phyloP scores from a whole-genome alignment of 2,329 filamentous ascomycete genomes.

The Exophiala oligosperma region DNA sequence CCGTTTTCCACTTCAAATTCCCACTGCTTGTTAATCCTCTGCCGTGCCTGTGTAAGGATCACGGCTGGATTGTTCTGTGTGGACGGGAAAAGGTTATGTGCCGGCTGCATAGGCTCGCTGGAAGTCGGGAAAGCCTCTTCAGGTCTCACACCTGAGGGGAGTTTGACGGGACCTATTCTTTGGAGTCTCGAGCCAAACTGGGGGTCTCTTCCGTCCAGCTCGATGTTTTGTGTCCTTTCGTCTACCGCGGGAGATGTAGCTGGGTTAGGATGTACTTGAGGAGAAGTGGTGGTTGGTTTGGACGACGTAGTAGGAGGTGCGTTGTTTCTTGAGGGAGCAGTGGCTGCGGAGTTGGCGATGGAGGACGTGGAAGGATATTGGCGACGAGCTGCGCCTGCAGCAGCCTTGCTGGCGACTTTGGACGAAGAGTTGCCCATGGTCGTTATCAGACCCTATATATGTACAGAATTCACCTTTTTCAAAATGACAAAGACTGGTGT shows the following conservation, averaged over 20 bases:
- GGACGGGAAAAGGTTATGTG: conserved; percentile 39
- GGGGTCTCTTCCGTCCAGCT: conserved; percentile 62
- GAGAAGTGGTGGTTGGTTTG: conserved; percentile 12
- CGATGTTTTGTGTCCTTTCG: conserved; percentile 39
- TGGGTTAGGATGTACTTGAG: conserved; percentile 25
- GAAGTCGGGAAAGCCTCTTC: conserved; percentile 31
- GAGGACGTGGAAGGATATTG: conserved; percentile 29
- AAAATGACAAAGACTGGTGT: too few species aligned
- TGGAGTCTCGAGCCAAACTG: conserved; percentile 80
- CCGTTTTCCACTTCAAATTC: conserved; percentile 56
- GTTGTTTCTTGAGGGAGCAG: conserved; percentile 4
- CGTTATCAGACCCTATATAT: not conserved
- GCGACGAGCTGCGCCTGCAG: conserved; percentile 23
- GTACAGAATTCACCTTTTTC: too few species aligned
- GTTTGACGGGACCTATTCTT: conserved; percentile 55
- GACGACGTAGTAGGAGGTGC: not conserved
- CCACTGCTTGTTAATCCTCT: conserved; percentile 52
- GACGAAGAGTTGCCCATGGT: conserved; percentile 28
- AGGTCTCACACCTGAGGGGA: conserved; percentile 42
- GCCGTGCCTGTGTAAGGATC: conserved; percentile 52
- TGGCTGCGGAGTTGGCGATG: conserved; percentile 19
- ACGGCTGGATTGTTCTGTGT: conserved; percentile 54
- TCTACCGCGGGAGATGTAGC: conserved; percentile 15
- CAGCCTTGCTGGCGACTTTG: conserved; percentile 26
- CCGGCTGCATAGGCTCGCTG: conserved; percentile 31